phyloP scores from a whole-genome alignment of 768 basidiomycete species.

The Leccinum imitatum region DNA sequence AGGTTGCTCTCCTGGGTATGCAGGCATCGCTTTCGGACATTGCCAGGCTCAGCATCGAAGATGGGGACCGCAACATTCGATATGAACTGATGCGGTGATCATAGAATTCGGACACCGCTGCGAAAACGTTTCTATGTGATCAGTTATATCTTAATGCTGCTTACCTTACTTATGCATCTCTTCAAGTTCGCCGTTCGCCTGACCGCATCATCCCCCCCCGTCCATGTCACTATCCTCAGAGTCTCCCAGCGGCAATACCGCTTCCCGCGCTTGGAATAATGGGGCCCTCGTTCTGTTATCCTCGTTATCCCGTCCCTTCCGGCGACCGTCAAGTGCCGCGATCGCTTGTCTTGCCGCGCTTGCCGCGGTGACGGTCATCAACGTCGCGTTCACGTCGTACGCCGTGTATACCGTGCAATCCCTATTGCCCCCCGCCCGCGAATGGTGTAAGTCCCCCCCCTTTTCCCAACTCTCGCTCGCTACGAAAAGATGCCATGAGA shows the following conservation, averaged over 20 bases:
- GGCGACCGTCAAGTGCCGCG: background rate
- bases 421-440: conserved; percentile 17
- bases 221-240: background rate
- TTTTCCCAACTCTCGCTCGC: no score
- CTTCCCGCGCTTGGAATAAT: background rate
- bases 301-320: background rate
- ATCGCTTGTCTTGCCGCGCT: conserved; percentile 21
- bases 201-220: background rate
- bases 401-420: conserved; percentile 14
- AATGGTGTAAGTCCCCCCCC: conserved; percentile 22
- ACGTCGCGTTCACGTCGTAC: conserved; percentile 21
- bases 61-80: background rate
- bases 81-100: background rate
- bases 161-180: background rate
- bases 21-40: background rate
- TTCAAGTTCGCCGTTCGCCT: background rate
- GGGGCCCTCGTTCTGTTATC: background rate
- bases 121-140: background rate
- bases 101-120: background rate
- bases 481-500: background rate
- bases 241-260: background rate
- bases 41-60: background rate
- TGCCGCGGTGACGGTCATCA: conserved; percentile 22
- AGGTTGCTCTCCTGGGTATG: background rate
- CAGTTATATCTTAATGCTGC: background rate